Evolutionary conservation across 441 rosid genomes (phyloP).

Genomic region (Syzygium malaccense): DNA sequence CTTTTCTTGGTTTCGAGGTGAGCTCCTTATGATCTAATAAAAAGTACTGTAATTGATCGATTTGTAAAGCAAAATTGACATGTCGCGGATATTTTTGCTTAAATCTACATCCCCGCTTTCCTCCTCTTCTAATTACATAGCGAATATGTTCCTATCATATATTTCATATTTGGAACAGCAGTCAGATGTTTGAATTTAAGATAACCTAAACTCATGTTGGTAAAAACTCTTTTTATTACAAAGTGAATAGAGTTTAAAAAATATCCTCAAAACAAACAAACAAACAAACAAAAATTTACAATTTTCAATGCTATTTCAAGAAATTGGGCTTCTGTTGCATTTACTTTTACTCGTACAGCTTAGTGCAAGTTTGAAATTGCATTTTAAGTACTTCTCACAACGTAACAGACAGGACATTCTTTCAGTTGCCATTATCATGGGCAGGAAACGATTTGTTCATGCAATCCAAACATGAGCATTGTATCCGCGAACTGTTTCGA

Average conservation of each 20-base stretch:
- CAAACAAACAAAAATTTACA: neutral
- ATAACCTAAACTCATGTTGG: neutral
- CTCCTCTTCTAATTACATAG: neutral
- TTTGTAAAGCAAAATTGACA: neutral
- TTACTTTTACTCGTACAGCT: neutral
- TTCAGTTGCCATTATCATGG: neutral
- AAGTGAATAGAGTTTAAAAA: neutral
- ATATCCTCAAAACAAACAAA: neutral
- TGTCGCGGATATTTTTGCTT: accelerated
- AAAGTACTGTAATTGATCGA: neutral
- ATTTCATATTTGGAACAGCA: neutral
- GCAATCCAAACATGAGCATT: neutral
- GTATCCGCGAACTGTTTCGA: neutral
- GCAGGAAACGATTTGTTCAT: neutral
- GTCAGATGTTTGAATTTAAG: neutral
- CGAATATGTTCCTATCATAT: neutral
- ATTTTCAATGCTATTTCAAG: neutral
- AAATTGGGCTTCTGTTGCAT: neutral
- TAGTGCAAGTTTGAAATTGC: neutral
- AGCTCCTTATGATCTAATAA: neutral
- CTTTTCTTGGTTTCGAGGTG: neutral
- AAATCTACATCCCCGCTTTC: neutral
- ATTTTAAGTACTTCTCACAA: neutral
- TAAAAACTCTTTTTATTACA: neutral
- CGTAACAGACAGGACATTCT: neutral